A percentile compares a stretch with the other conserved stretches of the same genome.
These are phyloP conservation scores for Camelina sativa DNA, from an alignment of 345 rosid genomes.

Conservation along the genomic window DNA sequence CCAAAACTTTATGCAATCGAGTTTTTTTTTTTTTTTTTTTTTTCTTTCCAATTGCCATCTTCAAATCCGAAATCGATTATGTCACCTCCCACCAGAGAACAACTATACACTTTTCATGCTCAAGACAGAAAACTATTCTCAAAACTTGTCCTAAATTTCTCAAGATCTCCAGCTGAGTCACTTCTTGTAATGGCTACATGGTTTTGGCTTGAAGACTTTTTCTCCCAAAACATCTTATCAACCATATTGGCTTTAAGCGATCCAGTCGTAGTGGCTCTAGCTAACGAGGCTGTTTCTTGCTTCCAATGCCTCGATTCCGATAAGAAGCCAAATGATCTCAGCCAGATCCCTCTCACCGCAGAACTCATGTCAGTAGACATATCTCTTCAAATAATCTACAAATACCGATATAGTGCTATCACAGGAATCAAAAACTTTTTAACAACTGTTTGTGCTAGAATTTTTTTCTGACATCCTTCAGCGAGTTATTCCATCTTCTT, in stretches of 20 bases:
- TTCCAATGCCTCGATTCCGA: slow-evolving; percentile 27
- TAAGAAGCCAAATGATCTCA: background rate
- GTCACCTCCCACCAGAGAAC: slow-evolving; percentile 31
- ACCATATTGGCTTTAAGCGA: slow-evolving; percentile 25
- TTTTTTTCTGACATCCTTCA: slow-evolving; percentile 48
- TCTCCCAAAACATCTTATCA: slow-evolving; percentile 35
- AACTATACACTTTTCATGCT: slow-evolving; percentile 43
- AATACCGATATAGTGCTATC: slow-evolving; percentile 42
- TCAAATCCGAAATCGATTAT: background rate
- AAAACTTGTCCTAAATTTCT: slow-evolving; percentile 37
- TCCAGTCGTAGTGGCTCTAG: slow-evolving; percentile 31
- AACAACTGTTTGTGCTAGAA: slow-evolving; percentile 45
- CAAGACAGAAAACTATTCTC: slow-evolving; percentile 50
- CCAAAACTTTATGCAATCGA: background rate
- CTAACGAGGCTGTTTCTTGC: slow-evolving; percentile 47
- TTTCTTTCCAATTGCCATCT: background rate
- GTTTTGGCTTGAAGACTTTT: slow-evolving; percentile 55
- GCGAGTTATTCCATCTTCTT: background rate
- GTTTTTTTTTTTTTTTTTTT: background rate
- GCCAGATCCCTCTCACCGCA: slow-evolving; percentile 41
- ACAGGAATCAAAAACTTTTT: slow-evolving; percentile 52
- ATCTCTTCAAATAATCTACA: slow-evolving; percentile 35
- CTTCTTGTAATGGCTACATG: slow-evolving; percentile 54
- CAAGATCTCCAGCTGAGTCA: slow-evolving; percentile 45
- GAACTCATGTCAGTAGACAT: slow-evolving; percentile 24